Conservation (phyloP, 208 protist species). For the Acanthamoeba sp. region DNA sequence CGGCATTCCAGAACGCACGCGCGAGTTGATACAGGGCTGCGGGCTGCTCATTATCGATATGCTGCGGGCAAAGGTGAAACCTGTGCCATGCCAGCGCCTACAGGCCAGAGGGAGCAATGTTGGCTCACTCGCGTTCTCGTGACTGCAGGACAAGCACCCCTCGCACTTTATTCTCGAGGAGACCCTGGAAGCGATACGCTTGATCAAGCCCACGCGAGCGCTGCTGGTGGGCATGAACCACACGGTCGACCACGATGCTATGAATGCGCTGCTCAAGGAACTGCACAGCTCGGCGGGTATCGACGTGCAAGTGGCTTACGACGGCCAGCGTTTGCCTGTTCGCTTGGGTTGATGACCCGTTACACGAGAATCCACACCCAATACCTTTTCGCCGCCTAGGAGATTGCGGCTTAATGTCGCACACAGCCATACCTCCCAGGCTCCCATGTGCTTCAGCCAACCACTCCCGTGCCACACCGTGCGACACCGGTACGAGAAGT, state of each 20-base stretch:
- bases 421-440: too few species aligned
- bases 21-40: constrained; percentile 37
- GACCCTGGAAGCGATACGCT: neutral
- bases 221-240: constrained; percentile 60
- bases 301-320: constrained; percentile 48
- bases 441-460: too few species aligned
- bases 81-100: neutral
- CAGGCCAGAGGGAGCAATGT: too few species aligned
- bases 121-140: neutral
- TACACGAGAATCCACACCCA: too few species aligned
- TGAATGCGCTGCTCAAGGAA: neutral
- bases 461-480: too few species aligned
- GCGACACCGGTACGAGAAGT: too few species aligned
- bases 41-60: constrained; percentile 41
- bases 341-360: neutral
- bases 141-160: constrained; percentile 18
- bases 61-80: neutral
- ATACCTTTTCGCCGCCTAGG: too few species aligned
- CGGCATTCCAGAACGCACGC: constrained; percentile 22
- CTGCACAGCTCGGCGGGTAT: neutral
- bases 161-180: constrained; percentile 40
- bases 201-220: neutral
- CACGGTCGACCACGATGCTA: neutral
- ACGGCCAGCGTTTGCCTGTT: constrained; percentile 13
- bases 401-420: too few species aligned